Evolutionary conservation across 139 green algal genomes (phyloP).

Genomic region (Eudorina sp.): DNA sequence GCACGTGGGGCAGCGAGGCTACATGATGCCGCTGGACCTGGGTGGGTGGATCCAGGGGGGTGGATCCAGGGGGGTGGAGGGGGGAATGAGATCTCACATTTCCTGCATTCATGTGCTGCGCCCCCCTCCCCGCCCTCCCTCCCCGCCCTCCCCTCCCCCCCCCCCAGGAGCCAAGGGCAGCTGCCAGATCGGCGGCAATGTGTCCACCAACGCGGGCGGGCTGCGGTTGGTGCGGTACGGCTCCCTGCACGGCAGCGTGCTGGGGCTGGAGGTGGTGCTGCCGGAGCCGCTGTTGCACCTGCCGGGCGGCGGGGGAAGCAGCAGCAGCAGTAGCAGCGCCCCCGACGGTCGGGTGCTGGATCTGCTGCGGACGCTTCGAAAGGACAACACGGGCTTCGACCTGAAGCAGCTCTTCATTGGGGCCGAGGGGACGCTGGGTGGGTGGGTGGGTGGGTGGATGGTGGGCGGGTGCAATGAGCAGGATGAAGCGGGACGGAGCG

Average conservation of each 20-base stretch:
- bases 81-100: neutral
- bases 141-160: neutral
- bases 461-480: neutral
- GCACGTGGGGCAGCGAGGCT: slow-evolving; percentile 67
- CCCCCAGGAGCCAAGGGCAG: slow-evolving; percentile 88
- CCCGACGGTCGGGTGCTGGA: slow-evolving; percentile 79
- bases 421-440: slow-evolving; percentile 94
- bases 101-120: neutral
- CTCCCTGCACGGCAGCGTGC: slow-evolving; percentile 90
- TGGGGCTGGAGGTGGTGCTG: slow-evolving; percentile 95
- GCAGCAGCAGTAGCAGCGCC: neutral
- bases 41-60: slow-evolving; percentile 53
- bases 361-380: slow-evolving; percentile 84
- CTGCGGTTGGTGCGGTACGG: slow-evolving; percentile 94
- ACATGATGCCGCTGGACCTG: slow-evolving; percentile 95
- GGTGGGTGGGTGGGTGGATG: neutral
- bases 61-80: neutral
- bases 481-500: too few relatives aligned
- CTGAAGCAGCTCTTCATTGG: slow-evolving; percentile 99
- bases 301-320: neutral
- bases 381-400: slow-evolving; percentile 99
- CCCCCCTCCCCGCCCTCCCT: neutral
- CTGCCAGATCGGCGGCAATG: slow-evolving; percentile 97
- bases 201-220: slow-evolving; percentile 97
- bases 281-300: slow-evolving; percentile 64